These are phyloP conservation scores for Gossypium turneri DNA, from an alignment of 345 rosid genomes.

Conservation along the genomic window DNA sequence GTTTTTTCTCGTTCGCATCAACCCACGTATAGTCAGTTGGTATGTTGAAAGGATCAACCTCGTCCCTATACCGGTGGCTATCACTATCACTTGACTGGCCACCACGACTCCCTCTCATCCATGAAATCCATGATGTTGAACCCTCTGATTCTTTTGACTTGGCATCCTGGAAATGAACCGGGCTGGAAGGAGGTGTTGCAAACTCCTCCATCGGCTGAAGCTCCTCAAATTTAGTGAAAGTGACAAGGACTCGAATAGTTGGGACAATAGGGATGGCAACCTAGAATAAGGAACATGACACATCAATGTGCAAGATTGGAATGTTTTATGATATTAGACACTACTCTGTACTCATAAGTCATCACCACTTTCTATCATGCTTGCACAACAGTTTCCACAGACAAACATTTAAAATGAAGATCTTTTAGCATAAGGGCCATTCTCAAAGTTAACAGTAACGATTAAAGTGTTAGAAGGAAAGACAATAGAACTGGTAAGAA, in stretches of 20 bases:
- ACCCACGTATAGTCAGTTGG: constrained; percentile 88
- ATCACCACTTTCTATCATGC: neutral
- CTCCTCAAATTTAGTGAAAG: constrained; percentile 96
- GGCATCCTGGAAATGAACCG: constrained; percentile 86
- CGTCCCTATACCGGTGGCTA: constrained; percentile 71
- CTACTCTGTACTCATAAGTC: too few relatives aligned
- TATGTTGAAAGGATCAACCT: constrained; percentile 72
- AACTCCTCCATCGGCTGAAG: constrained; percentile 79
- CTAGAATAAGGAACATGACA: constrained; percentile 30
- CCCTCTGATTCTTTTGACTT: constrained; percentile 72
- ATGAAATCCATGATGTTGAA: constrained; percentile 90
- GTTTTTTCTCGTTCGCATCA: constrained; percentile 88
- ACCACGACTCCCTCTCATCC: constrained; percentile 85
- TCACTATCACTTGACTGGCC: constrained; percentile 75
- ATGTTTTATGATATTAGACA: neutral
- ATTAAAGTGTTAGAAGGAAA: neutral
- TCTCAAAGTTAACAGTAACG: neutral
- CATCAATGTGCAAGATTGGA: neutral
- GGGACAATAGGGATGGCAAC: constrained; percentile 96
- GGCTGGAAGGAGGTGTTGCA: constrained; percentile 86
- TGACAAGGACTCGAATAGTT: constrained; percentile 82
- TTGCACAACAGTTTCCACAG: neutral
- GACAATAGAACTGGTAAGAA: neutral
- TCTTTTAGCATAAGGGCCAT: neutral
- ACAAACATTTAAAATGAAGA: neutral